phyloP scores from a whole-genome alignment of 2,329 filamentous ascomycete species.

The Aspergillus phoenicis region DNA sequence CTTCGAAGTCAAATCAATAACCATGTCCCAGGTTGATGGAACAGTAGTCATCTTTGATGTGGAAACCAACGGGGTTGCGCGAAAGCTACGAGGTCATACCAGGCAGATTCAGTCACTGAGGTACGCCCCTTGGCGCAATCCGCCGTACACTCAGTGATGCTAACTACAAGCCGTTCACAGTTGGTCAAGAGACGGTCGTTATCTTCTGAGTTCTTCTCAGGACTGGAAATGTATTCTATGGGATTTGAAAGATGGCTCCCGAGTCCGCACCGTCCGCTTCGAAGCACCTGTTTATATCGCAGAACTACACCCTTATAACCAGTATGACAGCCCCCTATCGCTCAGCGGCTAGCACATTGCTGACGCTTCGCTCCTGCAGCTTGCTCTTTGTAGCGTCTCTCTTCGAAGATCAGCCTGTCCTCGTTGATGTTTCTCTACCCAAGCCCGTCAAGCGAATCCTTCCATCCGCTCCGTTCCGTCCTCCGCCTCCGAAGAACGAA shows the following conservation, averaged over 20 bases:
- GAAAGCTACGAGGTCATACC: constrained; percentile 90
- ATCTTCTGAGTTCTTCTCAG: constrained; percentile 88
- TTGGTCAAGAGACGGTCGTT: constrained; percentile 91
- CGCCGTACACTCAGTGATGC: neutral
- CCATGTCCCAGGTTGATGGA: constrained; percentile 66
- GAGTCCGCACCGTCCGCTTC: constrained; percentile 84
- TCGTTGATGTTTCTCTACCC: constrained; percentile 76
- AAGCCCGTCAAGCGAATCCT: constrained; percentile 75
- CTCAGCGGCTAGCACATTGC: neutral
- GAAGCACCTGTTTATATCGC: constrained; percentile 93
- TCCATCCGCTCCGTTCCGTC: constrained; percentile 78
- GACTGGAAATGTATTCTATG: constrained; percentile 97
- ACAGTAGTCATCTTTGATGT: constrained; percentile 96
- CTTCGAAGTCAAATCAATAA: constrained; percentile 16
- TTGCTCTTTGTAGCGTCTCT: constrained; percentile 85
- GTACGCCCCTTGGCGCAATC: constrained; percentile 27
- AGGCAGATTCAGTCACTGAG: constrained; percentile 89
- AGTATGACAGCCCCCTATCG: constrained; percentile 57
- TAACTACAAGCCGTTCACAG: constrained; percentile 41
- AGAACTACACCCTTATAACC: constrained; percentile 87
- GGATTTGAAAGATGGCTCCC: constrained; percentile 76
- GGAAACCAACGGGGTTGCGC: constrained; percentile 94
- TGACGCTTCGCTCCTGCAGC: constrained; percentile 46
- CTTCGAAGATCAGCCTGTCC: constrained; percentile 87
- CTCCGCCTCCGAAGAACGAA: constrained; percentile 66